Conservation (phyloP, 768 basidiomycete genomes). For the Boletus tomentosulus region DNA sequence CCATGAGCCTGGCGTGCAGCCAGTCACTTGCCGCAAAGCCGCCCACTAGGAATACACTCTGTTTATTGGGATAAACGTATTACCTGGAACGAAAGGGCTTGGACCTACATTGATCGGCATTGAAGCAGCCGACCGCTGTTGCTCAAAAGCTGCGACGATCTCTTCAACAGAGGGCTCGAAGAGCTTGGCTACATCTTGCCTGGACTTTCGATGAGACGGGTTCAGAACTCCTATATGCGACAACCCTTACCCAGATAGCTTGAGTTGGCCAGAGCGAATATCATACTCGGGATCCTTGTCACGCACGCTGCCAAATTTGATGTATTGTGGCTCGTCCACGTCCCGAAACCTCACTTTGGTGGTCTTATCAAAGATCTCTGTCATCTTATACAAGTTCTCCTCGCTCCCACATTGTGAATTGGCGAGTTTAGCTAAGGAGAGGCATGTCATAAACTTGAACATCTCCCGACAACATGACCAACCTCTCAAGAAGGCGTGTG, state of each 20-base stretch:
- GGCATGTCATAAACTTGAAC: neutral
- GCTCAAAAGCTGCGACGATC: conserved; percentile 32
- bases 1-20: neutral
- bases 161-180: conserved; percentile 41
- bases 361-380: conserved; percentile 32
- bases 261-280: conserved; percentile 37
- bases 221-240: neutral
- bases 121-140: conserved; percentile 21
- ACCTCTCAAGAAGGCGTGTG: conserved; percentile 28
- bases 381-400: conserved; percentile 32
- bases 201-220: conserved; percentile 7
- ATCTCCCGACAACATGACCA: neutral
- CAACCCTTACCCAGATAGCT: conserved; percentile 33
- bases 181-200: conserved; percentile 34
- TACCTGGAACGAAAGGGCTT: conserved; percentile 10
- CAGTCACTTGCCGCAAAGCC: conserved; percentile 38
- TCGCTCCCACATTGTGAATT: conserved; percentile 26
- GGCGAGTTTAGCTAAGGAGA: conserved; percentile 24
- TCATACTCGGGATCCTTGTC: conserved; percentile 32
- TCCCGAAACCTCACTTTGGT: conserved; percentile 40
- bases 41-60: conserved; percentile 46
- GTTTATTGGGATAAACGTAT: neutral
- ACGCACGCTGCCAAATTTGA: conserved; percentile 35
- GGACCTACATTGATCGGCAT: conserved; percentile 13
- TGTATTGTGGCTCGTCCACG: conserved; percentile 31